phyloP scores from a whole-genome alignment of 2,329 filamentous ascomycete genomes.

The Huntiella decipiens region DNA sequence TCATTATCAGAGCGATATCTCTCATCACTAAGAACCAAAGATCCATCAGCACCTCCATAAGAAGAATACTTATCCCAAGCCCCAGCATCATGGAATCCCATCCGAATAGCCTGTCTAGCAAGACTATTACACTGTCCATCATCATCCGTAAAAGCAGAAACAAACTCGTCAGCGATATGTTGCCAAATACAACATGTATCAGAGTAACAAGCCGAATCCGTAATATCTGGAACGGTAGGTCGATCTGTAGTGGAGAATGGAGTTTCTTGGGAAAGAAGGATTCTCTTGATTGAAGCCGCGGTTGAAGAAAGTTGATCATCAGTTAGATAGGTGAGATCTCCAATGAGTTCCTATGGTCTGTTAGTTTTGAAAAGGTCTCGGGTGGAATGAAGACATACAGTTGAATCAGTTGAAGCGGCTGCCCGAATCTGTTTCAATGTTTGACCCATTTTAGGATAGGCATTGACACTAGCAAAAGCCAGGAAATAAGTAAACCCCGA shows the following conservation, averaged over 20 bases:
- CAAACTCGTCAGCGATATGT: constrained; percentile 23
- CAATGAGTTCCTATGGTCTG: constrained; percentile 17
- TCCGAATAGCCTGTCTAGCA: constrained; percentile 26
- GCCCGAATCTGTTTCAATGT: constrained; percentile 3
- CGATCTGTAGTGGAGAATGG: constrained; percentile 15
- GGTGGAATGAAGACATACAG: neutral
- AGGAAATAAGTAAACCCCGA: too few species aligned
- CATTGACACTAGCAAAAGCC: neutral
- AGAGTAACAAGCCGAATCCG: constrained; percentile 17
- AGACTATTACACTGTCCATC: constrained; percentile 24
- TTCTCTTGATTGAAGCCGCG: constrained; percentile 21
- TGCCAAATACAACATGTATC: constrained; percentile 29
- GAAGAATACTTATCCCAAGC: constrained; percentile 22
- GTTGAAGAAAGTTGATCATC: constrained; percentile 18
- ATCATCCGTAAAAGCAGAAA: constrained; percentile 19
- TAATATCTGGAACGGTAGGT: constrained; percentile 14
- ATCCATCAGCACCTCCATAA: constrained; percentile 29
- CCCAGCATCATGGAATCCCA: constrained; percentile 30
- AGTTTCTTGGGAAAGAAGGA: constrained; percentile 18
- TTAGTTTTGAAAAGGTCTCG: neutral
- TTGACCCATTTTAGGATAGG: constrained; percentile 6
- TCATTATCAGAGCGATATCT: constrained; percentile 23
- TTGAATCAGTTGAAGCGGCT: constrained; percentile 3
- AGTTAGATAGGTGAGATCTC: constrained; percentile 20
- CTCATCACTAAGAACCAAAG: constrained; percentile 24